Evolutionary conservation across 805 yeast genomes (phyloP).

Genomic region (Candida parachauliodes): DNA sequence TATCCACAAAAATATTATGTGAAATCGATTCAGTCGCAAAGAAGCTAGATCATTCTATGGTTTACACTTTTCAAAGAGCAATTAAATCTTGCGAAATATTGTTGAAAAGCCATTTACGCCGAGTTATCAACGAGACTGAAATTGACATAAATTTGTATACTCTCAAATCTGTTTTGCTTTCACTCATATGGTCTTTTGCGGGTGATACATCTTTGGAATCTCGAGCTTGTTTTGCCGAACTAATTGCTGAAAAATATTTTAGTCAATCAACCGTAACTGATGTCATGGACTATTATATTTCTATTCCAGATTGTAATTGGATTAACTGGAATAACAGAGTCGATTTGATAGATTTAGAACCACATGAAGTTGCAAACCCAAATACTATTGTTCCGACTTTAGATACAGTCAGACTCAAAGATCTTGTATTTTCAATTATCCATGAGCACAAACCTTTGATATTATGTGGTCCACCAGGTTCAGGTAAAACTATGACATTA

Average conservation of each 20-base stretch:
- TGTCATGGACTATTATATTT: constrained; percentile 42
- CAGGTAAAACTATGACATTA: constrained; percentile 93
- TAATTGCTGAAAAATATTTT: constrained; percentile 15
- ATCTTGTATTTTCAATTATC: constrained; percentile 53
- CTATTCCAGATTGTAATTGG: constrained; percentile 49
- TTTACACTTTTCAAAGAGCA: constrained; percentile 32
- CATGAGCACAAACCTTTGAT: constrained; percentile 57
- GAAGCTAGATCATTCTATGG: constrained; percentile 50
- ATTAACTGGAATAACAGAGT: constrained; percentile 36
- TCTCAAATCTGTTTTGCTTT: constrained; percentile 28
- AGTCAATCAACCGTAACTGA: constrained; percentile 12
- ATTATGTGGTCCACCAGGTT: constrained; percentile 95
- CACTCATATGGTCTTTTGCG: constrained; percentile 60
- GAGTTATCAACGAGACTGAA: background rate
- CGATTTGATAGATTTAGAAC: constrained; percentile 45
- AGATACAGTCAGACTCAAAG: constrained; percentile 71
- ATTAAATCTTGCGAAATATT: constrained; percentile 39
- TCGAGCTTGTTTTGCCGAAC: constrained; percentile 33
- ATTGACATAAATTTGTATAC: constrained; percentile 28
- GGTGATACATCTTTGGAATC: constrained; percentile 50
- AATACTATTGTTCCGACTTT: constrained; percentile 71
- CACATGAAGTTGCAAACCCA: constrained; percentile 57
- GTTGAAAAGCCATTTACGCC: constrained; percentile 31
- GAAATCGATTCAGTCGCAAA: constrained; percentile 22
- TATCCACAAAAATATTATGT: constrained; percentile 11